Base-by-base conservation (phyloP, 768 basidiomycete genomes). In the Mrakia gelida region DNA sequence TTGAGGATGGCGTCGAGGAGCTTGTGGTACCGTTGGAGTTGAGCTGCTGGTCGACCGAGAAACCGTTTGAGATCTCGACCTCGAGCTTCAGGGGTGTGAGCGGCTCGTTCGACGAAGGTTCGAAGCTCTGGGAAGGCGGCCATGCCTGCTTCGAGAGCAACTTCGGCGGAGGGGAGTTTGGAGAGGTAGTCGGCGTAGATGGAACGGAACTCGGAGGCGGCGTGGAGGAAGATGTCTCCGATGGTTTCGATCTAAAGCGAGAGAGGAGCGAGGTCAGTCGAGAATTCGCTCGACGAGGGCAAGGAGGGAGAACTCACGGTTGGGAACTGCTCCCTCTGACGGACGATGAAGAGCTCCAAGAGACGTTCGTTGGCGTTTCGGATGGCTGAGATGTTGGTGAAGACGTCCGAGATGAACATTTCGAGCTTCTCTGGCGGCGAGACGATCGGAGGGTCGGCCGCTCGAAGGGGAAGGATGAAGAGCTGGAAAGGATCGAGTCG, bases 361-460 rank as follows among this genome's bases (percentile, higher is more conserved):
- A 97, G 87, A 16, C 90, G 88, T 43, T 90, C 88, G 81, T 92
- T 93, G 82, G 92, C 91, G 82, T 92, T 91, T 26, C 92, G 89
- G n/a, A 98, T 86, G 79, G 93, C 92, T 7, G 92, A 86, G 59
- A 95, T 90, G 82, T 97, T 97, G 71, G 92, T 90, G 80, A 98
- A 95, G 5, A 95, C 91, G 49, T 93, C 91, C 63, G 93, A 92
- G 71, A 97, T 90, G 84, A 98, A 96, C 49, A 91, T 89, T 45
- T 92, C 91, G 10, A 96, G 84, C 10, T 81, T 80, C 45, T 89
- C 86, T 34, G 87, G 82, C 6, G 87, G 84, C 7, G 87, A 85
- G 59, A 97, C 90, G 81, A 96, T 91, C 0, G 93, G 90, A 26
- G 93, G 92, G 32, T 92, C 88, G 67, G 90, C 88, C 26, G 86